phyloP scores from a whole-genome alignment of 306 rosid genomes.

The Neltuma alba region DNA sequence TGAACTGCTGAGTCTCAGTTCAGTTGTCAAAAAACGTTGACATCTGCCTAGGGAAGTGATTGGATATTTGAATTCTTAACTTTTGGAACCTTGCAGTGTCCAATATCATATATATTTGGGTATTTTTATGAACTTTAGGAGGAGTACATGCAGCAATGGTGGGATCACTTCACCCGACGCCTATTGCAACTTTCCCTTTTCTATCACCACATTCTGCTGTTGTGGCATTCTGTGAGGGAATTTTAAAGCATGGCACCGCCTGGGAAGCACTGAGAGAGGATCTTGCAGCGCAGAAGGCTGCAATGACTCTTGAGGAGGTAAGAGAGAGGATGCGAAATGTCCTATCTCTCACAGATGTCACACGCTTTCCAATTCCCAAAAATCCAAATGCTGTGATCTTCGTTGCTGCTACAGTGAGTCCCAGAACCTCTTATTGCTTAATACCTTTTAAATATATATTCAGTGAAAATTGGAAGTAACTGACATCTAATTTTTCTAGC shows the following conservation, averaged over 20 bases:
- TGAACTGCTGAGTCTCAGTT: slow-evolving; percentile 15
- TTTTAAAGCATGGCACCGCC: slow-evolving; percentile 91
- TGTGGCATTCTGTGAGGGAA: slow-evolving; percentile 99
- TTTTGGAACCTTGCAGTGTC: slow-evolving; percentile 17
- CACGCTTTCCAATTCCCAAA: slow-evolving; percentile 95
- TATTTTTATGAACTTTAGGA: slow-evolving; percentile 58
- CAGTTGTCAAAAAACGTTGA: neutral
- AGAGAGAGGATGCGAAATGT: slow-evolving; percentile 90
- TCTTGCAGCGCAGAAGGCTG: slow-evolving; percentile 66
- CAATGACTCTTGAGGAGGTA: slow-evolving; percentile 93
- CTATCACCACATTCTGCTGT: slow-evolving; percentile 96
- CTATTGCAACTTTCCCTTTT: slow-evolving; percentile 93
- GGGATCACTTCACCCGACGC: slow-evolving; percentile 96
- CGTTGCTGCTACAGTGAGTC: slow-evolving; percentile 95
- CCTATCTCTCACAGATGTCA: slow-evolving; percentile 94
- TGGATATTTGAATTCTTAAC: slow-evolving; percentile 25
- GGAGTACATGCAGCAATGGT: slow-evolving; percentile 99
- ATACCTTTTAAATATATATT: slow-evolving; percentile 23
- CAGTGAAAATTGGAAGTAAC: slow-evolving; percentile 5
- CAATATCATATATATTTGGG: slow-evolving; percentile 30
- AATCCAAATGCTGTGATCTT: slow-evolving; percentile 82
- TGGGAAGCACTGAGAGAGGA: slow-evolving; percentile 94
- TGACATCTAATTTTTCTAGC: neutral
- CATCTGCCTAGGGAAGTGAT: slow-evolving; percentile 2
- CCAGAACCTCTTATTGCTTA: slow-evolving; percentile 26